These are phyloP conservation scores for Plectosphaerella sp. DNA, from an alignment of 2,329 filamentous ascomycete species.

Conservation along the genomic window DNA sequence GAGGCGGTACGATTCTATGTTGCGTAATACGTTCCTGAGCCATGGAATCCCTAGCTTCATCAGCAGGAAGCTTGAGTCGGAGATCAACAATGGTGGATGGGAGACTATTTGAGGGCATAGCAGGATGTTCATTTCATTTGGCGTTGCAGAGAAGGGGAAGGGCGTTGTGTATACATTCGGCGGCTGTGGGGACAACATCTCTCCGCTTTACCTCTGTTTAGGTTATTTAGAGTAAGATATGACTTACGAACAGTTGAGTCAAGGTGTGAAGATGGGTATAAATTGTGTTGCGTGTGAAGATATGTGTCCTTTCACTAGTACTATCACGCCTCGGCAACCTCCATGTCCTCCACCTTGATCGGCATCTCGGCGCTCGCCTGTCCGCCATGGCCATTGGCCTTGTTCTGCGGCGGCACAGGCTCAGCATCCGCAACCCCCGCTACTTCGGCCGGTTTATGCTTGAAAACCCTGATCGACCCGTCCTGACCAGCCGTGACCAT, in stretches of 20 bases:
- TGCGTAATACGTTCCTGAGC: constrained; percentile 80
- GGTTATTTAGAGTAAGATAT: not conserved
- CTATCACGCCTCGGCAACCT: not conserved
- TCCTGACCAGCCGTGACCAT: constrained; percentile 57
- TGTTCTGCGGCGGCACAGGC: not conserved
- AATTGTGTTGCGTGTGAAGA: not conserved
- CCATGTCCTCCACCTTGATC: constrained; percentile 12
- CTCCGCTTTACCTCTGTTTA: not conserved
- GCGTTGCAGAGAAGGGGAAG: not conserved
- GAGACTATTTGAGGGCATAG: constrained; percentile 61
- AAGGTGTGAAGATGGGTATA: not conserved
- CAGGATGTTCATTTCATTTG: not conserved
- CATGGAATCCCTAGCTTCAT: constrained; percentile 88
- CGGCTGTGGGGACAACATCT: not conserved
- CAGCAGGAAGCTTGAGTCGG: constrained; percentile 82
- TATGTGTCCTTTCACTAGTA: not conserved
- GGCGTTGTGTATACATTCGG: not conserved
- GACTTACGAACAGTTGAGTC: not conserved
- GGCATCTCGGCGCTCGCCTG: constrained; percentile 8
- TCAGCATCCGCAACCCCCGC: not conserved
- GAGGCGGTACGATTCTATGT: constrained; percentile 83
- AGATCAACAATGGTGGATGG: constrained; percentile 97
- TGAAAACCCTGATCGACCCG: constrained; percentile 45
- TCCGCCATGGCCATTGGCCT: not conserved
- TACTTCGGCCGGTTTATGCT: constrained; percentile 16